Conservation (phyloP, 495 filamentous ascomycete species). For the Tuber brumale region DNA sequence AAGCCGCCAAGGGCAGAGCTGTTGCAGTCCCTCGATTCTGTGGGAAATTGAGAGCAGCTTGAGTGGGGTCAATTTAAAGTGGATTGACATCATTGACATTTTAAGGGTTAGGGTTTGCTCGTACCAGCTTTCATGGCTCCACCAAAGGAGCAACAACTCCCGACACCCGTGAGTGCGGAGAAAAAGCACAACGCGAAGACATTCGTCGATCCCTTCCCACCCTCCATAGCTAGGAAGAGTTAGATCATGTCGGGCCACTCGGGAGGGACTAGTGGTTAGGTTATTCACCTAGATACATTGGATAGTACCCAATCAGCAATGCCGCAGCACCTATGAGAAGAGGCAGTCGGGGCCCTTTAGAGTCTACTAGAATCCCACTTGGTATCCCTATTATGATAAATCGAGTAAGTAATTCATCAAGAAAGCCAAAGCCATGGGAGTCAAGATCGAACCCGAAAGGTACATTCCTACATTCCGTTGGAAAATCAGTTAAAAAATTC, state of each 20-base stretch:
- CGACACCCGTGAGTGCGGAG: conserved; percentile 74
- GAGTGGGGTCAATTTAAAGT: conserved; percentile 14
- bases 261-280: background rate
- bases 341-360: conserved; percentile 68
- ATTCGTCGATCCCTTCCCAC: conserved; percentile 57
- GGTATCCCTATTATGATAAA: conserved; percentile 59
- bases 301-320: conserved; percentile 73
- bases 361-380: conserved; percentile 78
- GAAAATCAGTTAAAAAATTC: conserved; percentile 22
- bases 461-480: conserved; percentile 35
- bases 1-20: conserved; percentile 82
- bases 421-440: background rate
- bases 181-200: conserved; percentile 71
- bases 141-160: conserved; percentile 78
- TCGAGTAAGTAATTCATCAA: background rate
- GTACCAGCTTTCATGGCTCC: conserved; percentile 72
- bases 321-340: conserved; percentile 65
- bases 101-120: conserved; percentile 26
- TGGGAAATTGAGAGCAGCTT: conserved; percentile 87
- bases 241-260: background rate
- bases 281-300: conserved; percentile 56
- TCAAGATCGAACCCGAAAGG: conserved; percentile 27
- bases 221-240: conserved; percentile 45
- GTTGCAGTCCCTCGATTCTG: conserved; percentile 87
- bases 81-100: background rate